phyloP scores from a whole-genome alignment of 1,139 yeast species.

The Candida smagusa region DNA sequence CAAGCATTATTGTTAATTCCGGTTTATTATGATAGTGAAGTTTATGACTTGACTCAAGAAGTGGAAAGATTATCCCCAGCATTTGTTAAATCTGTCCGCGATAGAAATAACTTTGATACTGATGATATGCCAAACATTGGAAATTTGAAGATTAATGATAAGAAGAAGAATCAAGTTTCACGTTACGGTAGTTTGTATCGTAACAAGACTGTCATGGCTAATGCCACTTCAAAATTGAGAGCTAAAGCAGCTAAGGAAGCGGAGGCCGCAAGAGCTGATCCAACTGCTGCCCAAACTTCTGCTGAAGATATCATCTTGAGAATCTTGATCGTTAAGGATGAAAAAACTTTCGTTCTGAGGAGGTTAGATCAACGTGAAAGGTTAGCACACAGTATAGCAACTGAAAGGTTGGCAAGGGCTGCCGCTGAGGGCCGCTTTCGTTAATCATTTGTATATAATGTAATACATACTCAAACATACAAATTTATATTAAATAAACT shows the following conservation, averaged over 20 bases:
- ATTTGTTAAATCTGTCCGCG: conserved; percentile 47
- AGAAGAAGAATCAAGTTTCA: conserved; percentile 19
- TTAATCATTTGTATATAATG: not conserved
- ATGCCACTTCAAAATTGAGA: conserved; percentile 63
- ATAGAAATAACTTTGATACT: conserved; percentile 35
- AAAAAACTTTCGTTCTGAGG: conserved; percentile 46
- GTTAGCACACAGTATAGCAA: conserved; percentile 59
- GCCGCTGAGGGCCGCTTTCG: conserved; percentile 41
- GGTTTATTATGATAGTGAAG: conserved; percentile 60
- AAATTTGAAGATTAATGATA: conserved; percentile 4
- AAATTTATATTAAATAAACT: conserved; percentile 2
- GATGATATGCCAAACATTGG: conserved; percentile 9
- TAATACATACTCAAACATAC: conserved; percentile 2
- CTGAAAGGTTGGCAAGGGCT: conserved; percentile 52
- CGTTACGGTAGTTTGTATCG: conserved; percentile 60
- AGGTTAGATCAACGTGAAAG: conserved; percentile 62
- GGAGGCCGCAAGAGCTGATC: conserved; percentile 51
- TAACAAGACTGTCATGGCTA: conserved; percentile 66
- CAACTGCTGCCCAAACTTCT: conserved; percentile 51
- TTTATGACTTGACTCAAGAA: conserved; percentile 50
- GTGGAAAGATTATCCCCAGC: conserved; percentile 57
- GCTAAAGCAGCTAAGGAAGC: conserved; percentile 51
- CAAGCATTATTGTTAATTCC: conserved; percentile 66
- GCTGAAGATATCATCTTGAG: conserved; percentile 70
- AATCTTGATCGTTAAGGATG: conserved; percentile 46